Conservation (phyloP, 768 basidiomycete species). For the Naganishia antarctica region DNA sequence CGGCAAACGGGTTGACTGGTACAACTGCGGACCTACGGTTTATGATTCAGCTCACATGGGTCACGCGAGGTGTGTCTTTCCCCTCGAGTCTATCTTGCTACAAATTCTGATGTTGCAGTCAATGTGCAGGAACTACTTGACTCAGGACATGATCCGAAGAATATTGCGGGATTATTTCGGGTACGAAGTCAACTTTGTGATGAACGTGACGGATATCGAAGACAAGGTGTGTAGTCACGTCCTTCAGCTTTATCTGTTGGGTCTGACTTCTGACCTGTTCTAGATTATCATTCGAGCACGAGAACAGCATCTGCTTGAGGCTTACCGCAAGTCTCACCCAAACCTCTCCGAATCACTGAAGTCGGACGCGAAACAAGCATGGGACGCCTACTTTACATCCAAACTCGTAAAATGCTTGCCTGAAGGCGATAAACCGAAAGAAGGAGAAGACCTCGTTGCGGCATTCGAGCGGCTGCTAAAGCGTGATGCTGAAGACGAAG, state of each 20-base stretch:
- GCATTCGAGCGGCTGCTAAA: conserved; percentile 59
- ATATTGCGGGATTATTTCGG: conserved; percentile 94
- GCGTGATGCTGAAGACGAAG: conserved; percentile 54
- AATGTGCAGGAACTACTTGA: conserved; percentile 73
- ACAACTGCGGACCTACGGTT: conserved; percentile 97
- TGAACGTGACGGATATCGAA: conserved; percentile 99
- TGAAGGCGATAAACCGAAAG: conserved; percentile 53
- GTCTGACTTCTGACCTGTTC: neutral
- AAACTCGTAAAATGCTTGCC: conserved; percentile 65
- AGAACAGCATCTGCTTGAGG: conserved; percentile 53
- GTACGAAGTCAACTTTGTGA: conserved; percentile 95
- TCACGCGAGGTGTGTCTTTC: conserved; percentile 59
- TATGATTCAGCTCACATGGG: conserved; percentile 99
- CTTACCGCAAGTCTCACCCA: conserved; percentile 34
- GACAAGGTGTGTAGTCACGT: conserved; percentile 68
- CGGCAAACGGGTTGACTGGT: conserved; percentile 62
- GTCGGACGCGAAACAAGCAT: conserved; percentile 59
- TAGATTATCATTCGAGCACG: conserved; percentile 92
- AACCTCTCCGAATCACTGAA: conserved; percentile 61
- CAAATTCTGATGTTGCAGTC: neutral
- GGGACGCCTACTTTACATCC: conserved; percentile 58
- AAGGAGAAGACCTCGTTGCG: conserved; percentile 55
- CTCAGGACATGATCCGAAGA: conserved; percentile 82
- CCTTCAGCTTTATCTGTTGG: neutral
- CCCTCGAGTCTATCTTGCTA: conserved; percentile 54